Conservation (phyloP, 768 basidiomycete species). For the Phaffia australis region DNA sequence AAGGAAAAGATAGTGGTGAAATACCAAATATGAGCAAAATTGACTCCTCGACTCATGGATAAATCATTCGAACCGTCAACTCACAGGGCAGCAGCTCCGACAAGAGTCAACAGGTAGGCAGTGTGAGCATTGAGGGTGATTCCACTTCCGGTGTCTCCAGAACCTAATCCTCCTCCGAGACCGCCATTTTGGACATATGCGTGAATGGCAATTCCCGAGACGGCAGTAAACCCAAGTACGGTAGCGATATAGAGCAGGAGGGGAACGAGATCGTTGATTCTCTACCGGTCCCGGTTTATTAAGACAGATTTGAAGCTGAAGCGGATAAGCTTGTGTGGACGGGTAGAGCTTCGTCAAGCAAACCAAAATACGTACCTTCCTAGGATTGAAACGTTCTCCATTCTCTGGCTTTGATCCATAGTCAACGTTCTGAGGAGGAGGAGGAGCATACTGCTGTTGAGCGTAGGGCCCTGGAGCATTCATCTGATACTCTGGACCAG, state of each 20-base stretch:
- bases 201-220: conserved; percentile 56
- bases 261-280: conserved; percentile 61
- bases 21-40: neutral
- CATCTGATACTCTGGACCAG: conserved; percentile 12
- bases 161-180: conserved; percentile 58
- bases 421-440: conserved; percentile 1
- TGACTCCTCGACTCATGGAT: neutral
- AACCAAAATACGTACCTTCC: conserved; percentile 39
- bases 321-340: neutral
- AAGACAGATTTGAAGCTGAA: too few species aligned
- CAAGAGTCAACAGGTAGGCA: conserved; percentile 62
- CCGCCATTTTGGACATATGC: conserved; percentile 57
- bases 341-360: neutral
- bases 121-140: conserved; percentile 63
- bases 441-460: conserved; percentile 5
- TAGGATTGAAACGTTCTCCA: conserved; percentile 39
- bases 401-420: conserved; percentile 10
- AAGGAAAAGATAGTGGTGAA: too few species aligned
- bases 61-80: neutral
- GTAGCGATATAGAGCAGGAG: conserved; percentile 61
- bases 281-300: conserved; percentile 24
- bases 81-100: conserved; percentile 53
- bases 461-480: conserved; percentile 11
- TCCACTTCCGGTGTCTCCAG: conserved; percentile 43
- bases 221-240: conserved; percentile 56